Conservation (phyloP, 2,329 filamentous ascomycete species). For the Teratosphaeria pseudoeucalypti region DNA sequence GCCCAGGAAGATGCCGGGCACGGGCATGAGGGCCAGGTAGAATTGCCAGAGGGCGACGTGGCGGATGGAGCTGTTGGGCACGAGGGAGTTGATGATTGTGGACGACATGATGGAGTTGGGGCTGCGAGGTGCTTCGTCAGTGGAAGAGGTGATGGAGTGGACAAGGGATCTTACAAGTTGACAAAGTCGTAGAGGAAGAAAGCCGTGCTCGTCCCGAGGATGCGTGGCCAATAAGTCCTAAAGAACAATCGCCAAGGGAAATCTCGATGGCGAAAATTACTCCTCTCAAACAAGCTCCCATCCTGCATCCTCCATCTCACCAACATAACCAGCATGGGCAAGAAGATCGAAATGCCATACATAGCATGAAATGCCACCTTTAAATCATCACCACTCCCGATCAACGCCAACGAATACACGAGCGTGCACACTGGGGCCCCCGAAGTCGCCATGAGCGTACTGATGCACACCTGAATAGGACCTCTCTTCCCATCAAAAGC, state of each 20-base stretch:
- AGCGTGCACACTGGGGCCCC: constrained; percentile 16
- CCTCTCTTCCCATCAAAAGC: constrained; percentile 23
- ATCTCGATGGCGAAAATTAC: constrained; percentile 40
- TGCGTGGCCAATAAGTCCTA: constrained; percentile 45
- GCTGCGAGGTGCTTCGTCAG: constrained; percentile 13
- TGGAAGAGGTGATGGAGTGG: constrained; percentile 27
- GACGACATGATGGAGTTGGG: constrained; percentile 21
- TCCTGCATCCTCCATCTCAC: constrained; percentile 46
- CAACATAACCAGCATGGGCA: constrained; percentile 42
- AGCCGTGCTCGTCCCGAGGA: constrained; percentile 44
- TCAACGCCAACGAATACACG: constrained; percentile 31
- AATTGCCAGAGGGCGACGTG: constrained; percentile 37
- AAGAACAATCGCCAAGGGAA: constrained; percentile 43
- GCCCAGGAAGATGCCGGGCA: constrained; percentile 43
- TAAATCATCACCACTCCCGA: constrained; percentile 25
- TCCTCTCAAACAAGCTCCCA: constrained; percentile 41
- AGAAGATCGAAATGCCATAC: constrained; percentile 35
- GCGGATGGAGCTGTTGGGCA: constrained; percentile 3
- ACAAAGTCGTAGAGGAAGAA: constrained; percentile 47
- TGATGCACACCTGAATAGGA: constrained; percentile 17
- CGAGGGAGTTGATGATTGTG: background rate
- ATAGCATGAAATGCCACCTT: constrained; percentile 32
- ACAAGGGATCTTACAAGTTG: constrained; percentile 40
- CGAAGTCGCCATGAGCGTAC: constrained; percentile 14
- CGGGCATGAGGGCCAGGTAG: constrained; percentile 20